Conservation (phyloP, 179 eudicot genomes). For the Spergularia azorica region DNA sequence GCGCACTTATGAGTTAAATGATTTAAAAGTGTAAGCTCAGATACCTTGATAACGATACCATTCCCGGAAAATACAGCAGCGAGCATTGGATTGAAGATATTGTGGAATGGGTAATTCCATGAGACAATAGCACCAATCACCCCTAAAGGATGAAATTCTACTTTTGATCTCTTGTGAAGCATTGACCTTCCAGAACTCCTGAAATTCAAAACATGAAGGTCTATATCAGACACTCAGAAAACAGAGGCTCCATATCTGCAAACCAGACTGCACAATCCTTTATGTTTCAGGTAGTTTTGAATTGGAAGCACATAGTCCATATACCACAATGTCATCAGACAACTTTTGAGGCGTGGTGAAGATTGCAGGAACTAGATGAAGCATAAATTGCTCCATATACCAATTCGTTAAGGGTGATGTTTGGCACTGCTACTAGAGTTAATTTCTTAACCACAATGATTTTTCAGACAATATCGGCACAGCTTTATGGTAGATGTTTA, state of each 20-base stretch:
- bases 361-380: background rate
- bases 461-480: background rate
- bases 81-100: slow-evolving; percentile 92
- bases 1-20: background rate
- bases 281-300: background rate
- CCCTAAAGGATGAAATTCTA: slow-evolving; percentile 94
- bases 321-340: background rate
- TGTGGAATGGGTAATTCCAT: slow-evolving; percentile 99
- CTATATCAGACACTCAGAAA: background rate
- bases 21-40: background rate
- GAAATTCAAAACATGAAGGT: slow-evolving; percentile 23
- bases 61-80: slow-evolving; percentile 98
- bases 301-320: background rate
- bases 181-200: slow-evolving; percentile 96
- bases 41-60: slow-evolving; percentile 90
- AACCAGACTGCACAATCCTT: background rate
- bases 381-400: background rate
- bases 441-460: background rate
- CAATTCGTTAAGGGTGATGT: background rate
- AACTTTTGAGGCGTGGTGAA: background rate
- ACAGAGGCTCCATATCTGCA: background rate
- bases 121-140: slow-evolving; percentile 98
- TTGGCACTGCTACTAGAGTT: background rate
- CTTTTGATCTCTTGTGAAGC: slow-evolving; percentile 91
- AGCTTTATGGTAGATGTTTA: background rate